Evolutionary conservation across 2,329 filamentous ascomycete genomes (phyloP).

Genomic region (Ceratocystis albifundus): DNA sequence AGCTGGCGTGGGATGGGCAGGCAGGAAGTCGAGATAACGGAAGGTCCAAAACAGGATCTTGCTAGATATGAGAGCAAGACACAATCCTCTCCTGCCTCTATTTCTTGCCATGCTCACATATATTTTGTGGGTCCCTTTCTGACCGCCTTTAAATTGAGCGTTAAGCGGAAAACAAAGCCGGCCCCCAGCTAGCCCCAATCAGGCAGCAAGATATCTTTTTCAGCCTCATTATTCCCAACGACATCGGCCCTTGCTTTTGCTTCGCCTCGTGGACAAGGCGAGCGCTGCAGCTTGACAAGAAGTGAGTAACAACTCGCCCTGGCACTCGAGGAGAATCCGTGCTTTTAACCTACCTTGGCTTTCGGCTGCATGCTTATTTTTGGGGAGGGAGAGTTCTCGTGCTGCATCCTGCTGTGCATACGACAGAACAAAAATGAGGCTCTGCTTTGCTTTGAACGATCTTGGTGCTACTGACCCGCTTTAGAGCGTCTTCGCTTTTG

Average conservation of each 20-base stretch:
- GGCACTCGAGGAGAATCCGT: background rate
- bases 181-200: background rate
- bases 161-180: background rate
- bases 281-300: background rate
- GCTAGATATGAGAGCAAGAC: background rate
- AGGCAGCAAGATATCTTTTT: background rate
- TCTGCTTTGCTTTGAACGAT: conserved; percentile 1
- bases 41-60: background rate
- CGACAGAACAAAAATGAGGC: background rate
- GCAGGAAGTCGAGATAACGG: background rate
- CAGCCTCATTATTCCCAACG: background rate
- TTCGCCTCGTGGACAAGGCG: too few species aligned
- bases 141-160: background rate
- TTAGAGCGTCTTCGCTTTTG: background rate
- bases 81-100: background rate
- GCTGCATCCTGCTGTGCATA: background rate
- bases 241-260: background rate
- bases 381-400: background rate
- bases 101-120: background rate
- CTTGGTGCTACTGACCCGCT: background rate
- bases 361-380: background rate
- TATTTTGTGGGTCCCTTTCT: background rate
- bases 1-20: background rate
- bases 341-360: background rate
- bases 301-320: too few species aligned